These are phyloP conservation scores for Xanthoconium purpureum DNA, from an alignment of 768 basidiomycete genomes.

Conservation along the genomic window DNA sequence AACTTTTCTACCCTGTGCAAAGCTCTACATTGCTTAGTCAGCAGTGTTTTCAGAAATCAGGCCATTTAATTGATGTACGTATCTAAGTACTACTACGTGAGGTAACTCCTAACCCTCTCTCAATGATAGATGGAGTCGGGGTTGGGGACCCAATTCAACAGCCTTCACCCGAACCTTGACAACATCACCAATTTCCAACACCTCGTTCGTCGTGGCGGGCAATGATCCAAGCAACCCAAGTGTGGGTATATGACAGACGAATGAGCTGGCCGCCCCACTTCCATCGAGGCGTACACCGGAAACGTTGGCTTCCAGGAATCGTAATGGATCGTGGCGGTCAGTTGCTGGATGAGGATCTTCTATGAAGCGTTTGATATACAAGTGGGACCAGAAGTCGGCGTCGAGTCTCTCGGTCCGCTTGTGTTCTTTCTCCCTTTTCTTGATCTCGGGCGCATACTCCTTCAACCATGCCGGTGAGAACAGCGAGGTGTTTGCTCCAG, in stretches of 20 bases:
- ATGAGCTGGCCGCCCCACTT: constrained; percentile 5
- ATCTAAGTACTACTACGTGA: not conserved
- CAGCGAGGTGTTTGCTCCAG: constrained; percentile 32
- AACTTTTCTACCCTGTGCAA: constrained; percentile 1
- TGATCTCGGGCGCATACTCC: constrained; percentile 39
- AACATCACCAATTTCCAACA: constrained; percentile 25
- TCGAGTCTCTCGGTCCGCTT: constrained; percentile 34
- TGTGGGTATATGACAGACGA: constrained; percentile 24
- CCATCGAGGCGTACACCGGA: constrained; percentile 18
- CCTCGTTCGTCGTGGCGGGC: constrained; percentile 2
- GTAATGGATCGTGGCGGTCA: constrained; percentile 28
- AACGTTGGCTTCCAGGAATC: constrained; percentile 26
- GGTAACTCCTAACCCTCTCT: not conserved
- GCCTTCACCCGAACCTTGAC: constrained; percentile 26
- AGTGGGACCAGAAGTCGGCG: constrained; percentile 39
- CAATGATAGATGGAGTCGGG: constrained; percentile 22
- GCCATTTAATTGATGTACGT: too few relatives aligned
- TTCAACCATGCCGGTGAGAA: constrained; percentile 49
- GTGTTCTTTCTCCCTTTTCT: constrained; percentile 34
- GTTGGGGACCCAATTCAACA: constrained; percentile 31
- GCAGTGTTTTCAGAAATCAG: constrained; percentile 16
- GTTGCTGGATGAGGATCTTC: constrained; percentile 20
- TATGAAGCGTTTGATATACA: constrained; percentile 39
- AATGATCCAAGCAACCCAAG: constrained; percentile 25
- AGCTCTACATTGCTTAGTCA: constrained; percentile 24